A percentile compares a stretch with the other conserved stretches of the same genome.
These are phyloP conservation scores for Ogataea wickerhamii DNA, from an alignment of 805 yeast genomes.

Conservation along the genomic window DNA sequence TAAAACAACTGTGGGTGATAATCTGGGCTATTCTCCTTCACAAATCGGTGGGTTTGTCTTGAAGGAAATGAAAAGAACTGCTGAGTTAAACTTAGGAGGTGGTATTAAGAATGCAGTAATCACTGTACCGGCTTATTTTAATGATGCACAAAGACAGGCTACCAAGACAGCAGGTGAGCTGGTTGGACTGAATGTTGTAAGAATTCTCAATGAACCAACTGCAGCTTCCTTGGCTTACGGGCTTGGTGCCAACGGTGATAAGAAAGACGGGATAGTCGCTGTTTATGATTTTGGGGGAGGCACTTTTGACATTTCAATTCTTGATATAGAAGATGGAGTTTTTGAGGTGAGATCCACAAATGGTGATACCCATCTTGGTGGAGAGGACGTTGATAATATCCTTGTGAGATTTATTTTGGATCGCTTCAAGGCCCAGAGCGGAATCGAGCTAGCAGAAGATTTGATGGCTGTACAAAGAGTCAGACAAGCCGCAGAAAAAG, in stretches of 20 bases:
- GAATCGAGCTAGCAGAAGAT: constrained; percentile 57
- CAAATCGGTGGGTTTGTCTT: constrained; percentile 92
- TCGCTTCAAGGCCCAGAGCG: constrained; percentile 70
- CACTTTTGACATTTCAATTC: constrained; percentile 91
- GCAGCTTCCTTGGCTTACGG: constrained; percentile 94
- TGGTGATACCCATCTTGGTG: constrained; percentile 91
- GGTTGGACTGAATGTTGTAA: constrained; percentile 82
- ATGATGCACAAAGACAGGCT: constrained; percentile 87
- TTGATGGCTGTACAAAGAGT: constrained; percentile 81
- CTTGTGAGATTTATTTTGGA: constrained; percentile 77
- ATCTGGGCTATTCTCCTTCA: constrained; percentile 86
- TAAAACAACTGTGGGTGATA: constrained; percentile 61
- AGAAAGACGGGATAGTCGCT: constrained; percentile 70
- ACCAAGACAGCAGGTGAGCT: constrained; percentile 94
- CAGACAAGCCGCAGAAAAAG: constrained; percentile 86
- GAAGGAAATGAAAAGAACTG: constrained; percentile 94
- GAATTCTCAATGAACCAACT: constrained; percentile 86
- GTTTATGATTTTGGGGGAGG: constrained; percentile 98
- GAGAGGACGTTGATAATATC: constrained; percentile 84
- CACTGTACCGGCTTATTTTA: constrained; percentile 86
- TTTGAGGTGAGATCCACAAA: constrained; percentile 94
- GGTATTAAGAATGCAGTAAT: constrained; percentile 83
- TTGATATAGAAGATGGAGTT: constrained; percentile 95
- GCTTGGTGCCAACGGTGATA: constrained; percentile 48
- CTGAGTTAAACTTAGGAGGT: constrained; percentile 78